phyloP scores from a whole-genome alignment of 257 asterid species.

The Pogostemon cablin region DNA sequence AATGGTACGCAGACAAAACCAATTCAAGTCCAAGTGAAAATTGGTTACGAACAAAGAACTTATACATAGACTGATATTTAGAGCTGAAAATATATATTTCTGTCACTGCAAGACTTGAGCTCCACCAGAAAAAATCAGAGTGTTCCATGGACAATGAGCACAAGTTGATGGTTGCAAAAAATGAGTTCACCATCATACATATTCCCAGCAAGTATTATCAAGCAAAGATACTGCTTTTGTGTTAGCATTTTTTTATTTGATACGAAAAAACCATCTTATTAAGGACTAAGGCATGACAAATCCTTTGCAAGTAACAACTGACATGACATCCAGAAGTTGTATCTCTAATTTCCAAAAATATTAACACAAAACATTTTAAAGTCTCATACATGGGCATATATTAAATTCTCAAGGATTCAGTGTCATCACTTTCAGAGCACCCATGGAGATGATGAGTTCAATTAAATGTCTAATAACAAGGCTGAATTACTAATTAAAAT shows the following conservation, averaged over 20 bases:
- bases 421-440: not conserved
- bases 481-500: not conserved
- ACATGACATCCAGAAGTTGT: not conserved
- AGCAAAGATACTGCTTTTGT: not conserved
- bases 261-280: not conserved
- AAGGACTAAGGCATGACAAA: not conserved
- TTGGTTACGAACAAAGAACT: not conserved
- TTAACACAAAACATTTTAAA: not conserved
- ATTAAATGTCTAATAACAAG: not conserved
- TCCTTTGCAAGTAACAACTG: not conserved
- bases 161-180: not conserved
- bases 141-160: not conserved
- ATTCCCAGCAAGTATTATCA: not conserved
- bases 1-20: not conserved
- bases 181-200: not conserved
- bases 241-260: not conserved
- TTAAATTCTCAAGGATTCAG: not conserved
- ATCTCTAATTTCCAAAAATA: not conserved
- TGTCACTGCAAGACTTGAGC: not conserved
- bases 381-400: not conserved
- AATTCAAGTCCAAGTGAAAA: slow-evolving; percentile 15
- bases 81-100: not conserved
- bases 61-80: not conserved
- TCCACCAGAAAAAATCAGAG: slow-evolving; percentile 5
- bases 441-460: not conserved